Base-by-base conservation (phyloP, 345 rosid species). In the Rhodomyrtus tomentosa region DNA sequence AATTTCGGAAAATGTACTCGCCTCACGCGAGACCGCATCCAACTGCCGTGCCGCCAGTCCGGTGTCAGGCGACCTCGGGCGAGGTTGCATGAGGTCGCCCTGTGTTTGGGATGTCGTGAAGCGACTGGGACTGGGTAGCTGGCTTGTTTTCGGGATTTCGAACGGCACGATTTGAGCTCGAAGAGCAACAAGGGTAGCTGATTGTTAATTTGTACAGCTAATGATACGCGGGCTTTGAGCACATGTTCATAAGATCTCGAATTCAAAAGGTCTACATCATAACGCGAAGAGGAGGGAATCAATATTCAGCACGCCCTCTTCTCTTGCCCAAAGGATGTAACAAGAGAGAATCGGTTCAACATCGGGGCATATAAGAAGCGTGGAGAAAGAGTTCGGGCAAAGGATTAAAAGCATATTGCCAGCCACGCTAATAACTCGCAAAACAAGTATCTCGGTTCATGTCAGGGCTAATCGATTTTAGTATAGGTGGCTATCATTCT, bases 371-470 rank as follows among this genome's bases (percentile, higher is more conserved):
- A 10, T 55, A 25, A 24, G 58, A 54, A 22, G 9, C 1, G 2
- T 22, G 7, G 1, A 45, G 10, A 3, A 54, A 22, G n/a, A 55
- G 12, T 22, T 24, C n/a, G 0, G 1, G 0, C 2, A 0, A 53
- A 2, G 25, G 55, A 3, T 53, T 53, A 20, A 54, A 54, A 54
- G 1, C 5, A 54, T 54, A 9, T 8, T 0, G 2, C 22, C 16
- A 22, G 5, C 2, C 0, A 9, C 0, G 2, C 12, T 54, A 1
- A 21, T 16, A 53, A 6, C 25, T 21, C 9, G 56, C 5, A 4
- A 40, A 40, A 40, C 42, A 40, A 40, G 42, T 40, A 40, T 40
- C 42, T 40, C n/a, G n/a, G n/a, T n/a, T n/a, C n/a, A n/a, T n/a
- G n/a, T n/a, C n/a, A n/a, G n/a, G n/a, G n/a, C n/a, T n/a, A n/a